Conservation (phyloP, 306 rosid genomes). For the Pterocarpus macrocarpus region DNA sequence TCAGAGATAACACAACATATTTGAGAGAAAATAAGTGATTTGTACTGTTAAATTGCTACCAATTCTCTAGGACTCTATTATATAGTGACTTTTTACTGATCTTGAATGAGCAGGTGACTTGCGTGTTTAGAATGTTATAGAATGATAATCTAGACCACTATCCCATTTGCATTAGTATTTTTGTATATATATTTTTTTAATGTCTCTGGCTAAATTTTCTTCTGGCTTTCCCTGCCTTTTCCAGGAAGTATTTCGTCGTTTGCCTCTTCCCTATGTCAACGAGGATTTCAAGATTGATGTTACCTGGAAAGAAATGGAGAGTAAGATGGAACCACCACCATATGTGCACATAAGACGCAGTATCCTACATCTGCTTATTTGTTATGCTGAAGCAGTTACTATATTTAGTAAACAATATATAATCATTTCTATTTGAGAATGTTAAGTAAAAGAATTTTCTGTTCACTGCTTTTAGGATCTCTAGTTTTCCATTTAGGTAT, state of each 20-base stretch:
- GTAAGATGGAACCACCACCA: constrained; percentile 78
- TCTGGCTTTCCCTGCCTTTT: constrained; percentile 32
- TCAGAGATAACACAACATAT: constrained; percentile 8
- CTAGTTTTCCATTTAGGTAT: constrained; percentile 3
- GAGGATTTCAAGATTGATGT: constrained; percentile 91
- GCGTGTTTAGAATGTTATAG: constrained; percentile 1
- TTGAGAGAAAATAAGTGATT: constrained; percentile 27
- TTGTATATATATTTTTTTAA: constrained; percentile 7
- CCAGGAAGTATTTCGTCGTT: constrained; percentile 76
- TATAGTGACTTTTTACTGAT: constrained; percentile 16
- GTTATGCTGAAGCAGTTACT: constrained; percentile 39
- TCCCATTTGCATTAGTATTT: constrained; percentile 20
- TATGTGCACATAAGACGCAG: constrained; percentile 84
- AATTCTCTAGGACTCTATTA: constrained; percentile 9
- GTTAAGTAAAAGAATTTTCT: constrained; percentile 35
- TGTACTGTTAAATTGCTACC: constrained; percentile 20
- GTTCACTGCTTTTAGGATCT: constrained; percentile 18
- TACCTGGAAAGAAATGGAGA: constrained; percentile 76
- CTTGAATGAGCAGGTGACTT: constrained; percentile 22
- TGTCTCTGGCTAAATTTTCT: constrained; percentile 26
- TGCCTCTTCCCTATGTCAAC: constrained; percentile 76
- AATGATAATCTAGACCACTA: constrained; percentile 12
- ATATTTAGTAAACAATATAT: constrained; percentile 22
- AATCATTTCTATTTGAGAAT: constrained; percentile 18
- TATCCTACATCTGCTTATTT: constrained; percentile 62